A percentile compares a stretch with the other conserved stretches of the same genome.
These are phyloP conservation scores for Plantago lanceolata DNA, from an alignment of 305 asterid genomes.

Conservation along the genomic window DNA sequence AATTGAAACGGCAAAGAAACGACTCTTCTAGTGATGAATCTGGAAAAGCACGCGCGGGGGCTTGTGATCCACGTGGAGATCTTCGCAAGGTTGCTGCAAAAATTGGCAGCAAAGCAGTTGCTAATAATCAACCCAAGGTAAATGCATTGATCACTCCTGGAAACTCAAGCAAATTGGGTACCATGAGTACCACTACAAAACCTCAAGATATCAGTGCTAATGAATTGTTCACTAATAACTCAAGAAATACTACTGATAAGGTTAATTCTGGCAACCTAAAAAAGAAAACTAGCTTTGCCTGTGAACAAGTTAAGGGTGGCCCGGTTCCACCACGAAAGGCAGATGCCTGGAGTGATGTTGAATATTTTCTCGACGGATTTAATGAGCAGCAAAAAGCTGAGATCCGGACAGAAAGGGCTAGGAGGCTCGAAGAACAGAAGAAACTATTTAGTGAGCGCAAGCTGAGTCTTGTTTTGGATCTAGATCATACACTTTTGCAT, in stretches of 20 bases:
- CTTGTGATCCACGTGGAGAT: slow-evolving; percentile 92
- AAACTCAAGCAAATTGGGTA: slow-evolving; percentile 29
- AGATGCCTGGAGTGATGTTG: slow-evolving; percentile 71
- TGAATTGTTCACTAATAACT: slow-evolving; percentile 55
- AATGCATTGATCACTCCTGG: slow-evolving; percentile 35
- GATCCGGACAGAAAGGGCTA: slow-evolving; percentile 80
- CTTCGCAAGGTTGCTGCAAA: slow-evolving; percentile 58
- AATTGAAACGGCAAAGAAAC: slow-evolving; percentile 56
- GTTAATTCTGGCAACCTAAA: slow-evolving; percentile 44
- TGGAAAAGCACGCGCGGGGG: slow-evolving; percentile 74
- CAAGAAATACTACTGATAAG: slow-evolving; percentile 66
- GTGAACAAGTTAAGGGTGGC: slow-evolving; percentile 44
- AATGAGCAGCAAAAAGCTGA: slow-evolving; percentile 85
- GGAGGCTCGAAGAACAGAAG: slow-evolving; percentile 90
- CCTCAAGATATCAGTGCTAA: slow-evolving; percentile 64
- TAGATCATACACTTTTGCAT: slow-evolving; percentile 92
- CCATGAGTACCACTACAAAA: slow-evolving; percentile 34
- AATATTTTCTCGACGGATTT: slow-evolving; percentile 81
- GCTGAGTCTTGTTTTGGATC: slow-evolving; percentile 93
- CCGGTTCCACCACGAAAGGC: slow-evolving; percentile 61
- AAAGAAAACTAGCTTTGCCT: slow-evolving; percentile 35
- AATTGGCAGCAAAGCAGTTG: slow-evolving; percentile 37
- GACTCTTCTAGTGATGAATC: slow-evolving; percentile 43
- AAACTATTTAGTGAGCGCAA: slow-evolving; percentile 79
- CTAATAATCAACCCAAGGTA: slow-evolving; percentile 50